Evolutionary conservation across 257 asterid species (phyloP).

Genomic region (Mitragyna speciosa): DNA sequence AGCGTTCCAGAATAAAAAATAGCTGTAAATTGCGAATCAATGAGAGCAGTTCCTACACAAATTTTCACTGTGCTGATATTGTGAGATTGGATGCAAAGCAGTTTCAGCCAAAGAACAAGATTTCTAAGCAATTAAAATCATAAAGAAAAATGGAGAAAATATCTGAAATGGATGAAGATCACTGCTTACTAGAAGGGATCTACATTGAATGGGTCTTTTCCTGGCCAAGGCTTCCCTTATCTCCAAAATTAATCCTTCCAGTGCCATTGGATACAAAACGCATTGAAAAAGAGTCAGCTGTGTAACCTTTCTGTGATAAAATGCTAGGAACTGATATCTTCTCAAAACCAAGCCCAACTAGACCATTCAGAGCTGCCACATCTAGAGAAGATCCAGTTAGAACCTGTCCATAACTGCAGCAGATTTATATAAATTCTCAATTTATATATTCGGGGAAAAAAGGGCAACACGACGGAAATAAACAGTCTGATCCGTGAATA

Average conservation of each 20-base stretch:
- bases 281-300: constrained; percentile 80
- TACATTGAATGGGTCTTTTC: constrained; percentile 70
- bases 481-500: not conserved
- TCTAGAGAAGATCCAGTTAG: constrained; percentile 83
- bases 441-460: constrained; percentile 14
- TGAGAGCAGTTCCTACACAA: constrained; percentile 57
- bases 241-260: constrained; percentile 79
- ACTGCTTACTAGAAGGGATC: constrained; percentile 62
- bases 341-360: constrained; percentile 82
- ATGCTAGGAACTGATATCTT: constrained; percentile 82
- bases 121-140: not conserved
- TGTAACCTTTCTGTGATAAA: constrained; percentile 58
- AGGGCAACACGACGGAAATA: not conserved
- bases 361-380: constrained; percentile 81
- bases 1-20: constrained; percentile 88
- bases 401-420: constrained; percentile 75
- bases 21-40: constrained; percentile 57
- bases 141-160: not conserved
- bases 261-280: constrained; percentile 76
- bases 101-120: constrained; percentile 8
- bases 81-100: constrained; percentile 65
- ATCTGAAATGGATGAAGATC: not conserved
- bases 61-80: constrained; percentile 55
- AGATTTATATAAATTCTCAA: not conserved
- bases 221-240: constrained; percentile 79